A percentile compares a stretch with the other conserved stretches of the same genome.
These are phyloP conservation scores for Novakomyces olei DNA, from an alignment of 805 yeast genomes.

Conservation along the genomic window DNA sequence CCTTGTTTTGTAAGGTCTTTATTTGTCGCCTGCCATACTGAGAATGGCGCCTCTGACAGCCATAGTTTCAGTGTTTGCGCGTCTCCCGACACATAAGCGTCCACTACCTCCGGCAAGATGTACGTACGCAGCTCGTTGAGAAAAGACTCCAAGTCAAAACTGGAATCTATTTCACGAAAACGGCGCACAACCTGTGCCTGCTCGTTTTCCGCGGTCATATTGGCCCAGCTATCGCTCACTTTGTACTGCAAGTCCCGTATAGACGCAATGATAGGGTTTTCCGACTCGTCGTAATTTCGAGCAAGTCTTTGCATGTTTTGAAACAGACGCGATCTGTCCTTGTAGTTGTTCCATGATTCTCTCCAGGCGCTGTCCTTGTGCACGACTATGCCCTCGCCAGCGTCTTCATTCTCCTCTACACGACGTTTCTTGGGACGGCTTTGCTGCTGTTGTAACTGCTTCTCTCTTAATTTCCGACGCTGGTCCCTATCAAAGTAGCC, in stretches of 20 bases:
- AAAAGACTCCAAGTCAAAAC: constrained; percentile 58
- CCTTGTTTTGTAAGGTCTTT: constrained; percentile 84
- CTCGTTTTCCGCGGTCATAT: constrained; percentile 90
- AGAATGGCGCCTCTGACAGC: constrained; percentile 93
- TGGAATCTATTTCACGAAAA: constrained; percentile 76
- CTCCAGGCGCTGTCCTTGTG: constrained; percentile 54
- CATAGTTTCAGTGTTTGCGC: constrained; percentile 61
- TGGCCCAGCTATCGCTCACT: constrained; percentile 26
- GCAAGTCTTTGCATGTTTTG: constrained; percentile 36
- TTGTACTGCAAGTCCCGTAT: constrained; percentile 62
- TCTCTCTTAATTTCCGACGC: constrained; percentile 50
- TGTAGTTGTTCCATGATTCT: constrained; percentile 43
- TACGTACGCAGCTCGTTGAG: constrained; percentile 68
- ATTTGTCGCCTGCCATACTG: constrained; percentile 81
- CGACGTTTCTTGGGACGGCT: constrained; percentile 8
- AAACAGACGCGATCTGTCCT: constrained; percentile 48
- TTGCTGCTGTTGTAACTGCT: constrained; percentile 9
- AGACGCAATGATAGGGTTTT: constrained; percentile 66
- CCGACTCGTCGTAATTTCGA: constrained; percentile 61
- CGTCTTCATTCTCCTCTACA: constrained; percentile 38
- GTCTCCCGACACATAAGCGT: constrained; percentile 86
- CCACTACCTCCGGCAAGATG: constrained; percentile 84
- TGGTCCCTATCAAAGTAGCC: constrained; percentile 72
- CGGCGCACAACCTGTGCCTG: constrained; percentile 74
- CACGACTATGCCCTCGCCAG: constrained; percentile 62